A percentile compares a stretch with the other conserved stretches of the same genome.
Conservation (phyloP, 306 rosid species). For the Quercus rubra region DNA sequence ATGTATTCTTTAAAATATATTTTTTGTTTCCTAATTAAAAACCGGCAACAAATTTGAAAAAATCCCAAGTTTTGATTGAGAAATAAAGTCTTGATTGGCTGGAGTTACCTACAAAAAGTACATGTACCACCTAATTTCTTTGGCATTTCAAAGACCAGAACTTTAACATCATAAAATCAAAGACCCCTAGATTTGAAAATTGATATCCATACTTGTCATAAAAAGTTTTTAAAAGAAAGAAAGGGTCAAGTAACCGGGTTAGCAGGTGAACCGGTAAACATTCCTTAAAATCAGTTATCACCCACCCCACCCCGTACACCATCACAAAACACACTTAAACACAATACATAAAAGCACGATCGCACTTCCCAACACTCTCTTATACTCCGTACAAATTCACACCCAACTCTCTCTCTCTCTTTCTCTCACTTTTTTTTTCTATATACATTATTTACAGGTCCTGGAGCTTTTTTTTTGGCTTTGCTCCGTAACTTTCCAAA, state of each 20-base stretch:
- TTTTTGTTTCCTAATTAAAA: neutral
- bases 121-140: too few relatives aligned
- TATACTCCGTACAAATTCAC: conserved; percentile 11
- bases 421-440: neutral
- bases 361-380: conserved; percentile 5
- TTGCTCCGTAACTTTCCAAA: neutral
- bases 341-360: neutral
- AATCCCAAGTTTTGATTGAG: neutral
- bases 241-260: conserved; percentile 21
- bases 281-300: neutral
- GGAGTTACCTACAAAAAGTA: too few relatives aligned
- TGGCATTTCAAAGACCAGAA: too few relatives aligned
- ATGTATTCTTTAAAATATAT: too few relatives aligned
- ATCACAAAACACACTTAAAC: too few relatives aligned
- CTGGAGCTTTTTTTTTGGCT: neutral
- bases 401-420: neutral
- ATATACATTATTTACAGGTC: neutral
- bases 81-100: too few relatives aligned
- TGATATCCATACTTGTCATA: too few relatives aligned
- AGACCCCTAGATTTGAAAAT: neutral
- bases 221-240: neutral
- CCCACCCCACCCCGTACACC: neutral
- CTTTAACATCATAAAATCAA: too few relatives aligned
- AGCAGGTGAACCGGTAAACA: conserved; percentile 26
- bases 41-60: neutral